Evolutionary conservation across 306 rosid species (phyloP).

Genomic region (Herpetospermum pedunculosum): DNA sequence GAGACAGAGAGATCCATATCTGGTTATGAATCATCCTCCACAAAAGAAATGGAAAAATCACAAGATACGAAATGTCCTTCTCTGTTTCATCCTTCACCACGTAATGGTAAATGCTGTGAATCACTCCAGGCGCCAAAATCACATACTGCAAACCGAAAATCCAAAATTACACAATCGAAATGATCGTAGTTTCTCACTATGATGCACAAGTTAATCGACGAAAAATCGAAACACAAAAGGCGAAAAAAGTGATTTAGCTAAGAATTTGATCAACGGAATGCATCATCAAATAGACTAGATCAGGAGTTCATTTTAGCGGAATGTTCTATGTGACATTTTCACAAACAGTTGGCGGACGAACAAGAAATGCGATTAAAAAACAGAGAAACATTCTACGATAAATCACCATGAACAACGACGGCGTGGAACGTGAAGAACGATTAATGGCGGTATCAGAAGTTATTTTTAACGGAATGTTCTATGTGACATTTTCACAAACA

Average conservation of each 20-base stretch:
- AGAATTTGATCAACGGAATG: no score
- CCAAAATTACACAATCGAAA: neutral
- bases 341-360: neutral
- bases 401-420: neutral
- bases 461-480: neutral
- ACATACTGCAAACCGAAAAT: slow-evolving; percentile 7
- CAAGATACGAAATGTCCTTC: slow-evolving; percentile 7
- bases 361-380: neutral
- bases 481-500: neutral
- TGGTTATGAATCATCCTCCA: slow-evolving; percentile 24
- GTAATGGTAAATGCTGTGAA: slow-evolving; percentile 16
- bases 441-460: no score
- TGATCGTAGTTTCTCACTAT: neutral
- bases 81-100: neutral
- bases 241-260: neutral
- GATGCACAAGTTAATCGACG: neutral
- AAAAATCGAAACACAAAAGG: neutral
- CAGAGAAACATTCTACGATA: neutral
- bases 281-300: neutral
- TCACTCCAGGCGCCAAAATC: slow-evolving; percentile 20
- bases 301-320: neutral
- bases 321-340: neutral
- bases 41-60: slow-evolving; percentile 15
- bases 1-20: slow-evolving; percentile 24
- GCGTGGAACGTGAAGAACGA: no score